These are phyloP conservation scores for Hypoxylon sp. DNA, from an alignment of 2,329 filamentous ascomycete genomes.

Conservation along the genomic window DNA sequence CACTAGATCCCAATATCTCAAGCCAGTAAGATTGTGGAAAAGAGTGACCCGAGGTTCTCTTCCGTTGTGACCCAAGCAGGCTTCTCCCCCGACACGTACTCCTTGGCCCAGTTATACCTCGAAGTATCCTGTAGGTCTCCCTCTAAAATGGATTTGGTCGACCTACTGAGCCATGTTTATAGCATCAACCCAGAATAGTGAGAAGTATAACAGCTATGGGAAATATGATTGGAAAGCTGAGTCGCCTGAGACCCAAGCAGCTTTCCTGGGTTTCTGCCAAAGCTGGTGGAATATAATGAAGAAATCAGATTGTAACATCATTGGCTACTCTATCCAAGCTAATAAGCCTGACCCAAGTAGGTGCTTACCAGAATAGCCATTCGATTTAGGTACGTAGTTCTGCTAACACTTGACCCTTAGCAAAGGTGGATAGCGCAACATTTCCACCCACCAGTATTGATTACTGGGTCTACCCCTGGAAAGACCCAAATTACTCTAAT, in stretches of 20 bases:
- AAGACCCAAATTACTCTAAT: background rate
- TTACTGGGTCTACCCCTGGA: background rate
- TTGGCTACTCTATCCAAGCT: background rate
- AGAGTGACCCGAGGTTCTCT: background rate
- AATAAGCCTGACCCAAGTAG: background rate
- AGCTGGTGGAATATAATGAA: conserved; percentile 4
- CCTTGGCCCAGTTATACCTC: background rate
- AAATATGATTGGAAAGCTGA: background rate
- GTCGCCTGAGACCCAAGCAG: background rate
- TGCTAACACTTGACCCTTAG: background rate
- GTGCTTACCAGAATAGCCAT: background rate
- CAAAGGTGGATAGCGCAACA: background rate
- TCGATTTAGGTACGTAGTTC: background rate
- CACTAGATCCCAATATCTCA: background rate
- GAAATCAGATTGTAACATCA: background rate
- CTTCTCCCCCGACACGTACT: background rate
- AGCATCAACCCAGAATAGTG: background rate
- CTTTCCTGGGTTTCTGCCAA: background rate
- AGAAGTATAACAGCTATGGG: background rate
- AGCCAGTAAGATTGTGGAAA: background rate
- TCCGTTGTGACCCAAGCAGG: background rate
- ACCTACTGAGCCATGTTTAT: background rate
- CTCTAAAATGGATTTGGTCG: background rate
- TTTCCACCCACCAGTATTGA: conserved; percentile 1
- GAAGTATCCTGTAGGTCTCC: background rate